Base-by-base conservation (phyloP, 768 basidiomycete species). In the Xerocomus potaroensis region DNA sequence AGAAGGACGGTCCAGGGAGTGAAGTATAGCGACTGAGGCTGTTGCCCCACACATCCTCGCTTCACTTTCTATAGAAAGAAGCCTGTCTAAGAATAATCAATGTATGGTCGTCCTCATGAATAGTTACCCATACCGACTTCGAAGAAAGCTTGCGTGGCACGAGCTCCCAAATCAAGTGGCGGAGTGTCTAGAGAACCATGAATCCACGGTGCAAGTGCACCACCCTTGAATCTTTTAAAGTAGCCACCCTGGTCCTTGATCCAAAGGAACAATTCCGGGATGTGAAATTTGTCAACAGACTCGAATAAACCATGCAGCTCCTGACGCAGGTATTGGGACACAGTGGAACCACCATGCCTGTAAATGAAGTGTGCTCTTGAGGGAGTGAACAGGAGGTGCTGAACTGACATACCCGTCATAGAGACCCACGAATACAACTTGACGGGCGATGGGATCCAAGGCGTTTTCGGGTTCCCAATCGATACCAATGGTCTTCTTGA, bases 311-410 rank as follows among this genome's bases (percentile, higher is more conserved):
- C 82, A 57, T 94, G 91, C 10, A 95, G 68, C 63, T 95, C 85
- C 54, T 93, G 84, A 16, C 86, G 81, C 24, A 93, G 73, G 64
- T 83, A 93, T 49, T 89, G 81, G 3, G 92, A 86, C 15, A 94
- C 91, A 9, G 84, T 84, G n/a, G 84, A 84, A 8, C 93, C 93
- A 7, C 93, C 93, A 59, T 96, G 93, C 8, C 90, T 92, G 48
- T n/a, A 23, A n/a, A 30, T 19, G 19, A n/a, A 46, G 45, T n/a
- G n/a, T 26, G 14, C 35, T 32, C 38, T 51, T 48, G 49, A 46
- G 3, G 11, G 40, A 27, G 15, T 12, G 12, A 14, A 11, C 0
- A 14, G 22, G 36, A 36, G 16, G 29, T 16, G 22, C 9, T 8
- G 41, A 24, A 35, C n/a, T 27, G 24, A 42, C 76, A 47, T 57